Evolutionary conservation across 371 early-diverging fungal genomes (phyloP), one percentile per base, ranked within the genome.

Genomic region (Syncephalastrum sp.): DNA sequence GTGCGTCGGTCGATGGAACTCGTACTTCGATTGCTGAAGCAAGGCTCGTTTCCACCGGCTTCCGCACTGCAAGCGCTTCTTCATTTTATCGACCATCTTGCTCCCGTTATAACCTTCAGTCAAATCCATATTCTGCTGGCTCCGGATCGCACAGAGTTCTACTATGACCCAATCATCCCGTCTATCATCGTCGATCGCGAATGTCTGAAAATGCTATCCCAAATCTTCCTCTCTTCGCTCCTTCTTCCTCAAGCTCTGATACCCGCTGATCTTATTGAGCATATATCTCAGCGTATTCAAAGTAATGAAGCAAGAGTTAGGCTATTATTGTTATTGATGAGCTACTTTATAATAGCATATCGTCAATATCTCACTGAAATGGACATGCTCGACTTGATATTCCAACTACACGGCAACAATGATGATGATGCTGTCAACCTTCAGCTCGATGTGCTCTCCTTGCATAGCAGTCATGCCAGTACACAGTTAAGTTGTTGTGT

Each of bases 1-100:
- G 66, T 61, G 4, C 57, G 66, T 15, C 56, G 59, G 54, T 60
- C 66, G 4, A 43, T 61, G 15, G 66, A 61, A 24, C 47, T 65
- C 42, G 44, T 42, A 12, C 49, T 29, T 38, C 23, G 43, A n/a
- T n/a, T 50, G 16, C 16, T 56, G n/a, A 38, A 23, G 16, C 19
- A 50, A 15, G 19, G 47, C 47, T 52, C 41, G 2, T 53, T 53
- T 33, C 42, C 42, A 42, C 13, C 19, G 13, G 14, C 21, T 42
- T 46, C 17, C 1, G 46, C 44, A 23, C 43, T 54, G 23, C 13
- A 14, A 7, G 46, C n/a, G 0, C 23, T 54, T 42, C 13, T 5
- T 4, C 19, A 21, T 10, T 54, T 44, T 16, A 25, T 54, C 6
- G 45, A 48, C 5, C 7, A 27, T 5, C 53, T 63, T 14, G 45